Conservation (phyloP, 1,284 basidiomycete genomes). For the Uromyces viciae-fabae region DNA sequence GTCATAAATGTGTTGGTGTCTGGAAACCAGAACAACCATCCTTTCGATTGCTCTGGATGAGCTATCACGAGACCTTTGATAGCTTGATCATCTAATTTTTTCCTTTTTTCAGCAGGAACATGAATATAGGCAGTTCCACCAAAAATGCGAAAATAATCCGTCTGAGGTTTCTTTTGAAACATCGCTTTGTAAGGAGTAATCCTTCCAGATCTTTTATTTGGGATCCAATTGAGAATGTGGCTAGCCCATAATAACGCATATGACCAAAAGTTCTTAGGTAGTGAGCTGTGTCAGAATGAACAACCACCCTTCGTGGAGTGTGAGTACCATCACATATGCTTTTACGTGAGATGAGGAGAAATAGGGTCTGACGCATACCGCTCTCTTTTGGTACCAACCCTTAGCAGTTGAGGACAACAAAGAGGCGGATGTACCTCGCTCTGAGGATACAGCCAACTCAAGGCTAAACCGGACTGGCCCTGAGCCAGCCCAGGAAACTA, state of each 20-base stretch:
- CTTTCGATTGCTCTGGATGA: background rate
- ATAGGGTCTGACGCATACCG: too few relatives aligned
- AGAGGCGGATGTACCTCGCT: too few relatives aligned
- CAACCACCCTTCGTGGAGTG: too few relatives aligned
- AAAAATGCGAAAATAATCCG: background rate
- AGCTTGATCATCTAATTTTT: slow-evolving; percentile 9
- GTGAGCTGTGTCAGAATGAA: too few relatives aligned
- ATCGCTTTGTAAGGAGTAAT: slow-evolving; percentile 1
- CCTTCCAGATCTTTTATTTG: background rate
- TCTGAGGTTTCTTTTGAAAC: background rate
- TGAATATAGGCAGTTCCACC: background rate
- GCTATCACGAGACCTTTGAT: background rate
- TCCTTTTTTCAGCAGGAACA: background rate
- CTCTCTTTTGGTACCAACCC: too few relatives aligned
- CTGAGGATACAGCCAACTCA: too few relatives aligned
- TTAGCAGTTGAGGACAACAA: too few relatives aligned
- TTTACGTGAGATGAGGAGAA: too few relatives aligned
- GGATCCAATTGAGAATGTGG: background rate
- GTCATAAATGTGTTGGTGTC: background rate
- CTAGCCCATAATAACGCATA: background rate
- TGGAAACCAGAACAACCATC: background rate
- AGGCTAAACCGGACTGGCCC: too few relatives aligned
- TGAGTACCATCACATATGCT: too few relatives aligned
- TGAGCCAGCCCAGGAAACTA: too few relatives aligned
- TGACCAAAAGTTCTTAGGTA: slow-evolving; percentile 1